Conservation (phyloP, 2,329 filamentous ascomycete species). For the Aureobasidium vineae region DNA sequence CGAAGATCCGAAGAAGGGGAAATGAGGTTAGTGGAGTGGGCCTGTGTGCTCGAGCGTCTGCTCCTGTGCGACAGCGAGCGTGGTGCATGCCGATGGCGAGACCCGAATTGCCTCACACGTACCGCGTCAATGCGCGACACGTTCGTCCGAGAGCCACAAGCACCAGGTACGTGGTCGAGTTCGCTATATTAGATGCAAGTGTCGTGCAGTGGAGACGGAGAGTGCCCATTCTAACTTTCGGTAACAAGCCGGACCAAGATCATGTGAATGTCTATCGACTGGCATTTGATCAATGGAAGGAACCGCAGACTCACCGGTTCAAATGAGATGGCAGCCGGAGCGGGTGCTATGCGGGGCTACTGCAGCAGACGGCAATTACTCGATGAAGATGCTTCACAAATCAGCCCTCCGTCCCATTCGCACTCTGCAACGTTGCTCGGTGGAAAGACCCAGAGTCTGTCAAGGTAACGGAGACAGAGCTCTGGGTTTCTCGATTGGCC, state of each 20-base stretch:
- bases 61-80: constrained; percentile 22
- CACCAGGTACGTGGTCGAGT: constrained; percentile 24
- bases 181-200: constrained; percentile 10
- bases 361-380: constrained; percentile 14
- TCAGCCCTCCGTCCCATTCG: neutral
- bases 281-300: neutral
- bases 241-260: constrained; percentile 23
- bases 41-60: constrained; percentile 23
- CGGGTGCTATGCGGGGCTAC: constrained; percentile 21
- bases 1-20: constrained; percentile 16
- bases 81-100: constrained; percentile 25
- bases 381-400: neutral
- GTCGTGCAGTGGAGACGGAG: constrained; percentile 14
- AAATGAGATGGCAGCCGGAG: neutral
- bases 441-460: neutral
- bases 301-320: constrained; percentile 10
- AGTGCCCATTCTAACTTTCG: constrained; percentile 12
- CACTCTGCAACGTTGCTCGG: neutral
- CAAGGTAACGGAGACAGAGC: neutral
- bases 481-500: neutral
- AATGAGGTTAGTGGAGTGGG: constrained; percentile 11
- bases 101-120: constrained; percentile 6
- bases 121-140: constrained; percentile 23
- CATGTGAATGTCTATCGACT: constrained; percentile 8
- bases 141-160: constrained; percentile 15